Evolutionary conservation across 495 filamentous ascomycete genomes (phyloP).

Genomic region (Penicillium psychrofluorescens): DNA sequence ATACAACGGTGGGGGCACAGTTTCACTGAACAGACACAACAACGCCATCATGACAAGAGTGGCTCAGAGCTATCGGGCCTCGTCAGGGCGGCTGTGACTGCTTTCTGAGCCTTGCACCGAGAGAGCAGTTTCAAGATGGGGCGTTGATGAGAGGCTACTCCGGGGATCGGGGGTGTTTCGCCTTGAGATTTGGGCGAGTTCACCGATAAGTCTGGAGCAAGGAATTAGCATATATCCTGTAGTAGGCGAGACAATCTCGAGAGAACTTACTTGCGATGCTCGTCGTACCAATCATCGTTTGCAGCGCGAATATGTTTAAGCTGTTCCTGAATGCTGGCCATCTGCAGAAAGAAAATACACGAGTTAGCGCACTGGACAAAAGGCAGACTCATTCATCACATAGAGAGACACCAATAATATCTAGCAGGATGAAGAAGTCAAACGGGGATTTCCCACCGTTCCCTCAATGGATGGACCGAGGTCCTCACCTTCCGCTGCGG

Average conservation of each 20-base stretch:
- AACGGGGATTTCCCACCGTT: constrained; percentile 45
- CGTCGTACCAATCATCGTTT: constrained; percentile 40
- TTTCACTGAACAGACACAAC: no score
- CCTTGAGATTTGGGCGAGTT: constrained; percentile 33
- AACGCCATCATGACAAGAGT: no score
- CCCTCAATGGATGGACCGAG: constrained; percentile 48
- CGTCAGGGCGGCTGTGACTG: constrained; percentile 6
- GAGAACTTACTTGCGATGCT: constrained; percentile 34
- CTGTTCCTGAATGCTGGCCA: constrained; percentile 47
- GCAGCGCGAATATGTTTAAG: constrained; percentile 41
- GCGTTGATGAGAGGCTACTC: constrained; percentile 25
- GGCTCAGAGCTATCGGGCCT: not conserved
- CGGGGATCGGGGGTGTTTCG: constrained; percentile 24
- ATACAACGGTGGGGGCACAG: not conserved
- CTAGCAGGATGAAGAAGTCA: constrained; percentile 23
- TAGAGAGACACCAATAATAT: no score
- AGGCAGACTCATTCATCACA: no score
- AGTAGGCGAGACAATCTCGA: not conserved
- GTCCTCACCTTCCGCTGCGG: constrained; percentile 45
- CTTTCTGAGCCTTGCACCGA: constrained; percentile 15
- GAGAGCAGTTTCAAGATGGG: constrained; percentile 16
- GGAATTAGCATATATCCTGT: not conserved
- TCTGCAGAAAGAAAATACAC: constrained; percentile 20
- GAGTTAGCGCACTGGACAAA: no score
- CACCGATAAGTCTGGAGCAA: constrained; percentile 30